Percentiles rank a stretch among this genome's conserved stretches.
Conservation (phyloP, 176 grass and related monocot species). For the Oryza longistaminata region DNA sequence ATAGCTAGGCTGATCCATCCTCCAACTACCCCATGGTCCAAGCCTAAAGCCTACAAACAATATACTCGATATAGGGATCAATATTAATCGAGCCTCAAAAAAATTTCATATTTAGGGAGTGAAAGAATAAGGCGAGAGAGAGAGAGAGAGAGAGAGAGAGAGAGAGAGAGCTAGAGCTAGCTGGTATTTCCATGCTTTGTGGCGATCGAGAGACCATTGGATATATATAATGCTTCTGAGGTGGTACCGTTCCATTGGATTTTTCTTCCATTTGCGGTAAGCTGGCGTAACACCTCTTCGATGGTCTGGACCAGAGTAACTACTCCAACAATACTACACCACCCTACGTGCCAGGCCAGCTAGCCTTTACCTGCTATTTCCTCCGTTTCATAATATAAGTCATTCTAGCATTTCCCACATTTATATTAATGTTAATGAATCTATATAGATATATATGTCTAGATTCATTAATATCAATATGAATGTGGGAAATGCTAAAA, state of each 20-base stretch:
- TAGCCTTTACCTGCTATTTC: slow-evolving; percentile 26
- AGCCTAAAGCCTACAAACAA: slow-evolving; percentile 15
- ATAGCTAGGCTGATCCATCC: slow-evolving; percentile 3
- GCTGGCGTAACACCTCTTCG: not conserved
- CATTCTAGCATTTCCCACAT: too few species aligned
- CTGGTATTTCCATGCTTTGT: slow-evolving; percentile 1
- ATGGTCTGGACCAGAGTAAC: slow-evolving; percentile 32
- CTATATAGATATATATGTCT: too few species aligned
- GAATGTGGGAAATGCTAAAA: too few species aligned
- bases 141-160: too few species aligned
- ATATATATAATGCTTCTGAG: slow-evolving; percentile 25
- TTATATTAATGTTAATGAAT: too few species aligned
- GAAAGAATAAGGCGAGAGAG: not conserved
- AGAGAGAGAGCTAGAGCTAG: not conserved
- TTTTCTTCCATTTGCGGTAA: slow-evolving; percentile 42
- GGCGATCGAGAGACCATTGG: slow-evolving; percentile 17
- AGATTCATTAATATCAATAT: too few species aligned
- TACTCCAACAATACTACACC: not conserved
- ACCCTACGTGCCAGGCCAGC: slow-evolving; percentile 30
- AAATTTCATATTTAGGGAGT: not conserved
- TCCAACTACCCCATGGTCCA: slow-evolving; percentile 32
- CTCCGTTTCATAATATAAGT: too few species aligned
- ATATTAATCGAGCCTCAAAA: slow-evolving; percentile 29
- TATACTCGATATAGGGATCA: not conserved
- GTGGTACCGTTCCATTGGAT: slow-evolving; percentile 27